Conservation (phyloP, 148 eudicot genomes). For the Pouteria glomerata region DNA sequence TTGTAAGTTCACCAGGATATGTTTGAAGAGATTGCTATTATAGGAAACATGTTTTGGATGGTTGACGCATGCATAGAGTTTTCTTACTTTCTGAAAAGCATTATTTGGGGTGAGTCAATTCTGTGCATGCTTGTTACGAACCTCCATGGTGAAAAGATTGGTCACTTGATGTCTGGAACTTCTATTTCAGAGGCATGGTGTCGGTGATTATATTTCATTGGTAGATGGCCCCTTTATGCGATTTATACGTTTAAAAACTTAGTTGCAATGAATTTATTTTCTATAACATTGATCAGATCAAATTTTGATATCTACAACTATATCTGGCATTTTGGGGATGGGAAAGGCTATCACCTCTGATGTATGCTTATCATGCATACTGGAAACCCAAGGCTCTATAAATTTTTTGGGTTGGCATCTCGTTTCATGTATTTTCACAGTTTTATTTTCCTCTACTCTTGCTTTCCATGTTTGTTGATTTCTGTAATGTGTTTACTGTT, state of each 20-base stretch:
- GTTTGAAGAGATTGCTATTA: neutral
- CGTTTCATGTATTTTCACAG: neutral
- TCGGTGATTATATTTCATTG: no score
- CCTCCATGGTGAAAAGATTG: neutral
- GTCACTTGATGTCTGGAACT: neutral
- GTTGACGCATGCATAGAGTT: neutral
- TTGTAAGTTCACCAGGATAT: neutral
- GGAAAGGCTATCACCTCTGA: no score
- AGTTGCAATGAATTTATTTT: no score
- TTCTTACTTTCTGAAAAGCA: constrained; percentile 4
- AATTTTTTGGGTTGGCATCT: neutral
- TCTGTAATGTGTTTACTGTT: neutral
- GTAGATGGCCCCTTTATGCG: no score
- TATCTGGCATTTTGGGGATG: no score
- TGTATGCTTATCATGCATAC: no score
- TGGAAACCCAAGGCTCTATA: neutral
- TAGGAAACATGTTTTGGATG: neutral
- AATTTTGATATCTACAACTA: no score
- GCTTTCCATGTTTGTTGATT: constrained; percentile 5
- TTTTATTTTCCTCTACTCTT: neutral
- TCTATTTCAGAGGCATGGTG: no score
- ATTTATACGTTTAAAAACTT: no score
- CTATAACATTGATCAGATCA: no score
- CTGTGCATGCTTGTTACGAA: neutral
- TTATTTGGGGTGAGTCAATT: neutral